Conservation (phyloP, 2,329 filamentous ascomycete genomes). For the Paramyrothecium sp. region DNA sequence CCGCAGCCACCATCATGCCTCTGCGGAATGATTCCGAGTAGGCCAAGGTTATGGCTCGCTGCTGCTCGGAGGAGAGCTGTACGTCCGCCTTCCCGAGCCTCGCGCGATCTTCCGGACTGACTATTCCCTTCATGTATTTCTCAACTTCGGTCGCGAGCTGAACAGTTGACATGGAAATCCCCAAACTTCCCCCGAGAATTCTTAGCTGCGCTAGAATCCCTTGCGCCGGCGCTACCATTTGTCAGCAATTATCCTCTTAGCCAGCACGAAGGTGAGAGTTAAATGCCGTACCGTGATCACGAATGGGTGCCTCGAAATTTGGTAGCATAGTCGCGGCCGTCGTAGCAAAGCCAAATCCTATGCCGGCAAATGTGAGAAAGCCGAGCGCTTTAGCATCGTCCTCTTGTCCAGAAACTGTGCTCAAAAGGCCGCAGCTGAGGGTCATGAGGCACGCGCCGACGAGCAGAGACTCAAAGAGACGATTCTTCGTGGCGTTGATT, state of each 20-base stretch:
- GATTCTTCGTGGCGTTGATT: conserved; percentile 39
- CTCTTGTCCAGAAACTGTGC: conserved; percentile 25
- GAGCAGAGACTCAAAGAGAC: conserved; percentile 41
- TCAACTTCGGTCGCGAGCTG: conserved; percentile 34
- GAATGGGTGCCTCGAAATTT: conserved; percentile 36
- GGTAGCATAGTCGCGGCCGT: conserved; percentile 47
- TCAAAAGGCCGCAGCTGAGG: conserved; percentile 46
- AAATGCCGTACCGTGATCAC: conserved; percentile 42
- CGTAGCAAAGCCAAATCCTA: conserved; percentile 50
- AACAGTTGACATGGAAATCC: conserved; percentile 51
- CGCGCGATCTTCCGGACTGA: conserved; percentile 25
- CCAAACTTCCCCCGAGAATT: conserved; percentile 52
- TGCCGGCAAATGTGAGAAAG: conserved; percentile 48
- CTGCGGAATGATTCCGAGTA: conserved; percentile 43
- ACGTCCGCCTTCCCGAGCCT: conserved; percentile 17
- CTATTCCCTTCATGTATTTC: conserved; percentile 22
- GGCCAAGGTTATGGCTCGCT: conserved; percentile 29
- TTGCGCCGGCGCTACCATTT: conserved; percentile 44
- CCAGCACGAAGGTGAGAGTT: no score
- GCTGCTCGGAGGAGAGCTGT: conserved; percentile 23
- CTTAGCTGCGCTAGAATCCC: conserved; percentile 51
- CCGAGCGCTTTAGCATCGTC: conserved; percentile 46
- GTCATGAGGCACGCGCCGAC: conserved; percentile 40
- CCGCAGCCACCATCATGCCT: conserved; percentile 46
- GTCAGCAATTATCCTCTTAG: conserved; percentile 13